Evolutionary conservation across 129 eudicot genomes (phyloP), one percentile per base, ranked within the genome.

Genomic region (Silybum marianum): DNA sequence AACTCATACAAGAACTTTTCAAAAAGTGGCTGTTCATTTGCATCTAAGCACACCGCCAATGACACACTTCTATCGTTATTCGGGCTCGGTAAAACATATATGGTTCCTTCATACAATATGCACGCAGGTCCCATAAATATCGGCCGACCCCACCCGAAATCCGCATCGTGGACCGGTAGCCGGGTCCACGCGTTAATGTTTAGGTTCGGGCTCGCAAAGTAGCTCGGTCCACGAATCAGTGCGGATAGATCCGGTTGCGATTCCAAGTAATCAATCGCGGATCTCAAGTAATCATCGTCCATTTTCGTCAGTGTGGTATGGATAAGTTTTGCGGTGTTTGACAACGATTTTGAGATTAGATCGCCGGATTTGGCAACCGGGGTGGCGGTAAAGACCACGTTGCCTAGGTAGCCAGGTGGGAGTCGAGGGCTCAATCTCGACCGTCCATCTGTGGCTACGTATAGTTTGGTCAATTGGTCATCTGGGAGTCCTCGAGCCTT

Each of bases 101-200:
- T 72, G 7, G 86, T 81, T 34, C 97, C 97, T 71, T 92, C 95
- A 4, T 80, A 88, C 62, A 82, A 71, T 23, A 90, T 85, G 63
- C 83, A 60, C 0, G 85, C 96, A 7, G 90, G 95, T 1, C 95
- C 95, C 88, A 87, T 84, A 62, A 75, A 81, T 18, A 88, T 80
- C 18, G 95, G 93, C 26, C 85, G 86, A 2, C 97, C 97, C 91
- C 90, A 90, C 26, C 96, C 97, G 10, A 93, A 93, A 77, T 93
- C 97, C 0, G 90, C 87, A 13, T 89, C 97, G 25, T 88, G 23
- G 4, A 90, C 82, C 0, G 97, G 96, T n/a, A 93, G 68, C 38
- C 89, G 34, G 9, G 84, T 84, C 97, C 95, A 92, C 3, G 89
- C 84, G 63, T 84, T 90, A 46, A 90, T 85, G 78, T 84, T 83